Percentiles rank a stretch among this genome's conserved stretches.
Conservation (phyloP, 129 eudicot species). For the Flaveria ramosissima region DNA sequence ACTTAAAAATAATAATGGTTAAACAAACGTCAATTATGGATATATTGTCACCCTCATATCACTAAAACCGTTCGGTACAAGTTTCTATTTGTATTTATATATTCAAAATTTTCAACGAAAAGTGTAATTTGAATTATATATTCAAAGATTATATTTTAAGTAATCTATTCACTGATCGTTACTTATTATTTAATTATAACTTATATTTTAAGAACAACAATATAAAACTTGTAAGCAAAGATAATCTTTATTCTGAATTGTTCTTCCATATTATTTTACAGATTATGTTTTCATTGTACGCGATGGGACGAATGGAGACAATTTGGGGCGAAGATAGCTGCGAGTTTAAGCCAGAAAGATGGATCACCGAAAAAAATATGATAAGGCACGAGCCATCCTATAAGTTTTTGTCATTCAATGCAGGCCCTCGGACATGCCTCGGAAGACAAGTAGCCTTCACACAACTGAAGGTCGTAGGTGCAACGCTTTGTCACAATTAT, state of each 20-base stretch:
- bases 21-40: background rate
- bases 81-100: slow-evolving; percentile 6
- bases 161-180: background rate
- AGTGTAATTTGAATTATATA: background rate
- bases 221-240: background rate
- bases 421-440: slow-evolving; percentile 74
- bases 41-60: background rate
- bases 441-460: slow-evolving; percentile 71
- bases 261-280: slow-evolving; percentile 3
- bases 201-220: background rate
- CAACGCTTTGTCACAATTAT: slow-evolving; percentile 52
- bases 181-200: background rate
- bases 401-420: slow-evolving; percentile 71
- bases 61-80: slow-evolving; percentile 17
- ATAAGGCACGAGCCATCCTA: slow-evolving; percentile 65
- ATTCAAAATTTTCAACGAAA: background rate
- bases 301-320: slow-evolving; percentile 72
- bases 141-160: background rate
- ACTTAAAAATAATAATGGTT: background rate
- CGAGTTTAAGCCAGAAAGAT: slow-evolving; percentile 72
- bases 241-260: background rate
- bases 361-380: slow-evolving; percentile 57
- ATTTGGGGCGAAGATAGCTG: slow-evolving; percentile 69
- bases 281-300: slow-evolving; percentile 52
- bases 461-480: slow-evolving; percentile 58